Evolutionary conservation across 2,329 filamentous ascomycete genomes (phyloP).

Genomic region (Colletotrichum siamense): DNA sequence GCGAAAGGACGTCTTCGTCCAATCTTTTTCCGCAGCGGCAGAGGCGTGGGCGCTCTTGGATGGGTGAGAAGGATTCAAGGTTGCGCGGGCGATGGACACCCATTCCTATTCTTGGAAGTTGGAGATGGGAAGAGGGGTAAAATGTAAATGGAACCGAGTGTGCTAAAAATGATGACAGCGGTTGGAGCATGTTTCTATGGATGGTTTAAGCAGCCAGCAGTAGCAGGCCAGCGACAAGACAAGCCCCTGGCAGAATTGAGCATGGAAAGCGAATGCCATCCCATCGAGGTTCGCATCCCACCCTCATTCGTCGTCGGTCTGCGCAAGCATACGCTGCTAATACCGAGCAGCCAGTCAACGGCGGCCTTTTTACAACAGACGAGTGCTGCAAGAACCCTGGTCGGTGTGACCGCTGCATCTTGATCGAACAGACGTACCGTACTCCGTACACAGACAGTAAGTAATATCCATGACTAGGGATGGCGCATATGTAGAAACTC

Average conservation of each 20-base stretch:
- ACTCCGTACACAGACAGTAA: background rate
- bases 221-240: background rate
- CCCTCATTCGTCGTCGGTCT: background rate
- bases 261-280: background rate
- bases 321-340: background rate
- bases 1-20: background rate
- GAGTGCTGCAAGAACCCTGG: background rate
- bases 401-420: background rate
- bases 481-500: background rate
- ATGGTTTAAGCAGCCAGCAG: background rate
- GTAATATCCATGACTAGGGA: background rate
- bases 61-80: background rate
- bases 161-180: background rate
- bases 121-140: slow-evolving; percentile 3
- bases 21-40: slow-evolving; percentile 1
- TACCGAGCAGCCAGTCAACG: background rate
- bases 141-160: background rate
- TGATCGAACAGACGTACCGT: background rate
- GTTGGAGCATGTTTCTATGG: background rate
- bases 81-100: background rate
- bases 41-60: background rate
- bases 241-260: background rate
- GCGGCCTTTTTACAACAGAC: background rate
- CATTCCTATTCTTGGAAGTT: slow-evolving; percentile 10
- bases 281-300: background rate